Evolutionary conservation across 192 early-diverging fungal genomes (phyloP), one percentile per base, ranked within the genome.

Genomic region (Geranomyces michiganensis): DNA sequence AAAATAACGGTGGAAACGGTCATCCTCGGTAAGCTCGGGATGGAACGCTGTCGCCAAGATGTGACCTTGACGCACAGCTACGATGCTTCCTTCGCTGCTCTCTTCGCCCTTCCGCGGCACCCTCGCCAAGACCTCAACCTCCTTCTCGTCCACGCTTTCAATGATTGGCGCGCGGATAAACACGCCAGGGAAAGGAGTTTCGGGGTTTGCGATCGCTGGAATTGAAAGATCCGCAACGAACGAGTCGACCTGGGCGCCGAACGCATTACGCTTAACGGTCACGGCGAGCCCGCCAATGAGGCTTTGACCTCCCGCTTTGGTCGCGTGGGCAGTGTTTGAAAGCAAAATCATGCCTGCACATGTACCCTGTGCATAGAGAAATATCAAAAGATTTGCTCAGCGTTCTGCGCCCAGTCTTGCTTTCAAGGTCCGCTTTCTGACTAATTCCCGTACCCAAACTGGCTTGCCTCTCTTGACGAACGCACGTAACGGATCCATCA

Each of bases 121-220:
- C 68, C 77, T 78, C 32, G 87, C 89, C 7, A 99, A 70, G 1
- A 95, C 82, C 82, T 92, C 76, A 5, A 98, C 91, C 21, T 27
- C 51, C 47, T 79, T 75, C 3, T 82, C 81, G 65, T 90, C 82
- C 19, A 92, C 76, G 32, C 86, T 75, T 26, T 88, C 85, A 22
- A 99, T 90, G 17, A 96, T 85, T 15, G 97, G 97, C 1, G 96
- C 97, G 67, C 97, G 90, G 77, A 99, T 99, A 76, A 99, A 99
- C 17, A 98, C 92, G 27, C 81, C 88, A 30, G 82, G 84, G 48
- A 89, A 87, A 7, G 78, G 79, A 43, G 44, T 59, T 32, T 65
- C 70, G 13, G 44, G 61, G 13, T 62, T 58, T 0, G 36, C 53
- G 46, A 91, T 48, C n/a, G 78, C 84, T 32, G 80, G 80, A 36